Base-by-base conservation (phyloP, 352 stramenopile species). In the Pythium diclinum region DNA sequence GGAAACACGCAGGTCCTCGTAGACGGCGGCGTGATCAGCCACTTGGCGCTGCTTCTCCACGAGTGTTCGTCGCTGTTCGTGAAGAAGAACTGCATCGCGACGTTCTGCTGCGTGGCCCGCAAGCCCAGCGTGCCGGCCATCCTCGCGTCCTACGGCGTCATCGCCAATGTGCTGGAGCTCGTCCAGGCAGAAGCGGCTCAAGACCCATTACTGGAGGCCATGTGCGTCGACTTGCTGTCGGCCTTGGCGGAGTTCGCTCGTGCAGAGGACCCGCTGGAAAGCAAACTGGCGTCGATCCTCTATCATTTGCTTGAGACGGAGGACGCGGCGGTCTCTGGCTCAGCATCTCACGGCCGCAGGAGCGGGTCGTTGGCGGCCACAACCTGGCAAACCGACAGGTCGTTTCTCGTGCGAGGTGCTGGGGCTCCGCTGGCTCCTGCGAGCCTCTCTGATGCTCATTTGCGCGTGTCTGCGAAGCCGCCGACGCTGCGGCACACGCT, bases 201-300 rank as follows among this genome's bases (percentile, higher is more conserved):
- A 25, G 67, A 83, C 33, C 32, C 68, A 3, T 49, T 76, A 23
- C 70, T 88, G 3, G 73, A 89, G 60, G 74, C 60, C 42, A 89
- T 92, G 78, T 91, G 81, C 56, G 57, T 88, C 3, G 79, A 91
- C 65, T 59, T 92, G 54, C 68, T 92, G 30, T 81, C 81, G 0
- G 72, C 72, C 32, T 69, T 92, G 3, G 83, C 83, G 3, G 69
- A 79, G 53, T 91, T 85, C 49, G 78, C 79, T n/a, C 80, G 72
- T 2, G 62, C 76, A 1, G 73, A 84, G 10, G 80, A 89, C 25
- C 68, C 81, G 2, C 66, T 73, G 6, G 83, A 92, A 55, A 72
- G 68, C n/a, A 71, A 69, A 13, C 59, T 92, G 8, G 77, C 81
- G 7, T 89, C 81, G 13, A 73, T 77, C 11, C 62, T 92, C 6